Evolutionary conservation across 2,329 filamentous ascomycete genomes (phyloP).

Genomic region (Pseudogymnoascus sp.): DNA sequence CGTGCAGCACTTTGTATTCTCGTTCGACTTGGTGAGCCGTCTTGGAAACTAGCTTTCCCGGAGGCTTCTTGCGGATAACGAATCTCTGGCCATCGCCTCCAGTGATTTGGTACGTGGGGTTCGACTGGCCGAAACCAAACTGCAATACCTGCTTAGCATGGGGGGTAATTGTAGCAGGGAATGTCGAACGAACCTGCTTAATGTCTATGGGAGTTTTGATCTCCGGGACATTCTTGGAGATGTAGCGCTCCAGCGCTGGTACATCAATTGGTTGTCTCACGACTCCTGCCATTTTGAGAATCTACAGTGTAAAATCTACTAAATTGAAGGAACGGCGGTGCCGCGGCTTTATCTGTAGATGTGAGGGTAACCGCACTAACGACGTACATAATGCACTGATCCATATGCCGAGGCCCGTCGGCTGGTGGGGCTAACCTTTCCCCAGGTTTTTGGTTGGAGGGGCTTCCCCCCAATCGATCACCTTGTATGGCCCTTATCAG

Average conservation of each 20-base stretch:
- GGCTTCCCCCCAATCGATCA: background rate
- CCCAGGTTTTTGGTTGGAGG: conserved; percentile 5
- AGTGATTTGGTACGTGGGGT: conserved; percentile 90
- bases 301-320: conserved; percentile 30
- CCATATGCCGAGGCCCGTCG: background rate
- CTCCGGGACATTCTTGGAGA: conserved; percentile 68
- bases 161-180: background rate
- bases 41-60: conserved; percentile 85
- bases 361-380: conserved; percentile 6
- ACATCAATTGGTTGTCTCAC: conserved; percentile 89
- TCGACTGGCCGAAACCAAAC: conserved; percentile 97
- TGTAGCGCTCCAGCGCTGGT: conserved; percentile 67
- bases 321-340: background rate
- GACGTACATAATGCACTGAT: background rate
- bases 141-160: conserved; percentile 30
- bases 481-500: background rate
- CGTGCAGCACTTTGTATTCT: conserved; percentile 84
- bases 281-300: conserved; percentile 62
- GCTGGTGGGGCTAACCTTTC: background rate
- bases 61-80: conserved; percentile 95
- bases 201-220: conserved; percentile 77
- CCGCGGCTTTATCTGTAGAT: conserved; percentile 3
- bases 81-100: conserved; percentile 61
- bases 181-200: conserved; percentile 61
- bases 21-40: conserved; percentile 95